Conservation (phyloP, 768 basidiomycete genomes). For the Filobasidium floriforme region DNA sequence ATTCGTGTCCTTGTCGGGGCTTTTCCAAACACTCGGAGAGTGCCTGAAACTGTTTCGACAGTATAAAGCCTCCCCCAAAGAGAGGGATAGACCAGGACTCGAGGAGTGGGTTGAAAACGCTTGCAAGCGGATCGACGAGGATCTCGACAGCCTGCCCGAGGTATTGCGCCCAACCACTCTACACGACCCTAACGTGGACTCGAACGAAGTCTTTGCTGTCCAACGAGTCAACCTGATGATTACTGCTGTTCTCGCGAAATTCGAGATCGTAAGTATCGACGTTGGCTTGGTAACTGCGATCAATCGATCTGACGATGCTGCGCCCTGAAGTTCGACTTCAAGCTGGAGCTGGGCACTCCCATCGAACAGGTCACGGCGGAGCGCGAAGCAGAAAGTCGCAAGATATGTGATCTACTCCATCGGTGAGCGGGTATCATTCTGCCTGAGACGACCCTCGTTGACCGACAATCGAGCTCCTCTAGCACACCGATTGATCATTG, state of each 20-base stretch:
- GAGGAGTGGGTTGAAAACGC: slow-evolving; percentile 13
- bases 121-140: background rate
- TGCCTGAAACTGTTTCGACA: slow-evolving; percentile 29
- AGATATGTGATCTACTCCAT: slow-evolving; percentile 13
- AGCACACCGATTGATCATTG: slow-evolving; percentile 33
- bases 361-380: slow-evolving; percentile 25
- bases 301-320: background rate
- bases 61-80: slow-evolving; percentile 20
- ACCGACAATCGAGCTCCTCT: background rate
- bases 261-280: slow-evolving; percentile 28
- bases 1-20: slow-evolving; percentile 24
- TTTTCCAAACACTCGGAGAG: slow-evolving; percentile 30
- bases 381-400: slow-evolving; percentile 26
- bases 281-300: background rate
- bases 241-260: slow-evolving; percentile 30
- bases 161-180: slow-evolving; percentile 10
- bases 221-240: slow-evolving; percentile 34
- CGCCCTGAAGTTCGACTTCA: slow-evolving; percentile 28
- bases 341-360: slow-evolving; percentile 18
- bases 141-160: slow-evolving; percentile 1
- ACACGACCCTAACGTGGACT: background rate
- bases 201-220: slow-evolving; percentile 25
- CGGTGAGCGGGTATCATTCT: background rate
- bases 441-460: background rate
- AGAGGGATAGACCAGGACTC: slow-evolving; percentile 10